Percentiles rank a stretch among this genome's conserved stretches.
These are phyloP conservation scores for Leucoagaricus sp. DNA, from an alignment of 1,284 basidiomycete genomes.

Conservation along the genomic window DNA sequence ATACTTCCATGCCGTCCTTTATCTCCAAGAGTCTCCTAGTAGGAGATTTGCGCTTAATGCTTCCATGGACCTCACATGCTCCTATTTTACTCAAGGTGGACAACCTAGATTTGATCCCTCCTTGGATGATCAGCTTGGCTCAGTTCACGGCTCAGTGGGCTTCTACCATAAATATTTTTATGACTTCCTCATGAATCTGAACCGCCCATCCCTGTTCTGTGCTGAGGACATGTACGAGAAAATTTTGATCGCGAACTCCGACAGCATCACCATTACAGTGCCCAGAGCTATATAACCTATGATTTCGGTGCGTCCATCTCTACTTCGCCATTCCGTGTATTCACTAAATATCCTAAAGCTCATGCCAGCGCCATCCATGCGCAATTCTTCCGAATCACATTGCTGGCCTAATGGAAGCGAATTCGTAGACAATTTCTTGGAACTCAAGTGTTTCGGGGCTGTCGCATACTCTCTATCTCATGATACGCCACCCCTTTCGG, in stretches of 20 bases:
- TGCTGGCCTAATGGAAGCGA: not conserved
- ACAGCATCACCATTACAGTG: not conserved
- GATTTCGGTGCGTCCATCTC: not conserved
- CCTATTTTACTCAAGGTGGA: not conserved
- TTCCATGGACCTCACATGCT: not conserved
- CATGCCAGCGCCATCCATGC: not conserved
- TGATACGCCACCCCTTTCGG: not conserved
- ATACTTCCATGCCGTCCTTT: not conserved
- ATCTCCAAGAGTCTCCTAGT: not conserved
- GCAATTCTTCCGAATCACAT: not conserved
- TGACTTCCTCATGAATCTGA: not conserved
- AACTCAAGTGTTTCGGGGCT: not conserved
- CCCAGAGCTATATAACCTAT: not conserved
- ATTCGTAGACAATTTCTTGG: not conserved
- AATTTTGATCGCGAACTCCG: not conserved
- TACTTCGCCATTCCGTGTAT: too few species aligned
- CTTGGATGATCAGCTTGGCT: not conserved
- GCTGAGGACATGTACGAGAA: not conserved
- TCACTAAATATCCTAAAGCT: not conserved
- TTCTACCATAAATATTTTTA: slow-evolving; percentile 4
- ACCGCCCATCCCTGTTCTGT: not conserved
- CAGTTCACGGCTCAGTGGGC: not conserved
- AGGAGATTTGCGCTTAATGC: not conserved
- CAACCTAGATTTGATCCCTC: not conserved
- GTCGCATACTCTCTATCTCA: not conserved